Evolutionary conservation across 1,284 basidiomycete genomes (phyloP).

Genomic region (Hemileia vastatrix): DNA sequence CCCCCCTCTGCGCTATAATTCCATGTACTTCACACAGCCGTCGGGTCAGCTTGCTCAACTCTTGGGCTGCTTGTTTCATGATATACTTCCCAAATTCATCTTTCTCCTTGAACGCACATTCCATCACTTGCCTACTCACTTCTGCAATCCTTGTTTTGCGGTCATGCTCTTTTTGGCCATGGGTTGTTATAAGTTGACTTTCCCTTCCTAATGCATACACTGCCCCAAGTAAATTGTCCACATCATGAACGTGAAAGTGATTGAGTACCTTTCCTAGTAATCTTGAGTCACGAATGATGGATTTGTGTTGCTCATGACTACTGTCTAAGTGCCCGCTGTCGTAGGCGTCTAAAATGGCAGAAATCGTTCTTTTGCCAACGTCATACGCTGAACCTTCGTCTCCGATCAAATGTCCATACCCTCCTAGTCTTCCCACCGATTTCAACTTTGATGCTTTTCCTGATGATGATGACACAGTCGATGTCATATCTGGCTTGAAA

Average conservation of each 20-base stretch:
- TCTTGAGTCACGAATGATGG: background rate
- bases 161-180: conserved; percentile 4
- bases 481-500: conserved; percentile 1
- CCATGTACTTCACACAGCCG: background rate
- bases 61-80: background rate
- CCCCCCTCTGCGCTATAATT: background rate
- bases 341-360: background rate
- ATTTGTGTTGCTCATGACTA: background rate
- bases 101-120: background rate
- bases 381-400: conserved; percentile 19
- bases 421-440: conserved; percentile 1
- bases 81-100: conserved; percentile 3
- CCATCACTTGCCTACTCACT: conserved; percentile 4
- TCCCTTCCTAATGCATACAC: conserved; percentile 1
- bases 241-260: conserved; percentile 1
- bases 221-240: background rate
- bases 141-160: conserved; percentile 8
- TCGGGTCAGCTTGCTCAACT: conserved; percentile 1
- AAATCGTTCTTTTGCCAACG: conserved; percentile 8
- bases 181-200: too few species aligned
- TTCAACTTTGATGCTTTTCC: background rate
- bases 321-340: background rate
- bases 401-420: conserved; percentile 14
- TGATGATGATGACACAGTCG: too few species aligned
- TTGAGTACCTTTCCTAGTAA: background rate